Evolutionary conservation across 1,284 basidiomycete genomes (phyloP).

Genomic region (Heterobasidion annosum): DNA sequence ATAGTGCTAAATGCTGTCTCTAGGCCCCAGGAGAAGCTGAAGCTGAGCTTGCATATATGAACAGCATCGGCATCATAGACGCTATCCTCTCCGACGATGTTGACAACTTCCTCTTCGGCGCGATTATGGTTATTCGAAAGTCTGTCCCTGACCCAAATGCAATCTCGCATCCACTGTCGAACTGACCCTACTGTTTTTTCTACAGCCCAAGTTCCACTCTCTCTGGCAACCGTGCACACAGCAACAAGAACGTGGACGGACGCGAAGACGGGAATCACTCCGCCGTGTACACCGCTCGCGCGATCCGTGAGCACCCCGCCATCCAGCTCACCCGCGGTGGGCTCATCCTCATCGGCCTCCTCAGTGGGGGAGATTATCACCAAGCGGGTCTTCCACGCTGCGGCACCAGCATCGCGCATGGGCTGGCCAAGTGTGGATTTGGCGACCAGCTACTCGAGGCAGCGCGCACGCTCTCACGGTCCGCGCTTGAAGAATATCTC

Average conservation of each 20-base stretch:
- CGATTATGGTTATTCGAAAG: constrained; percentile 74
- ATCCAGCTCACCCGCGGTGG: constrained; percentile 64
- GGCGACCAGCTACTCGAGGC: constrained; percentile 60
- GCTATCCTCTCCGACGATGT: constrained; percentile 91
- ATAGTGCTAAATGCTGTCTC: too few relatives aligned
- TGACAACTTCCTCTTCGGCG: constrained; percentile 89
- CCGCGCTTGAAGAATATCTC: constrained; percentile 46
- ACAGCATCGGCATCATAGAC: constrained; percentile 76
- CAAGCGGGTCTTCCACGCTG: constrained; percentile 57
- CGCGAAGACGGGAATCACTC: constrained; percentile 71
- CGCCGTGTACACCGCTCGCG: constrained; percentile 49
- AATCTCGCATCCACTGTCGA: constrained; percentile 9
- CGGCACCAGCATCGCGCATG: constrained; percentile 54
- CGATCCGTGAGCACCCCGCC: constrained; percentile 42
- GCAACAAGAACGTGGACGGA: constrained; percentile 52
- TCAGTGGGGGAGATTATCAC: constrained; percentile 89
- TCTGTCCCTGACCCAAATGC: constrained; percentile 21
- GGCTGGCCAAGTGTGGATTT: constrained; percentile 64
- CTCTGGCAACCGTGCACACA: constrained; percentile 56
- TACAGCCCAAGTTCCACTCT: constrained; percentile 65
- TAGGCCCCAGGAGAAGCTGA: constrained; percentile 94
- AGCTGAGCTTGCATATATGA: constrained; percentile 88
- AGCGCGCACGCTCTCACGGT: constrained; percentile 38
- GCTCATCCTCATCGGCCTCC: constrained; percentile 78
- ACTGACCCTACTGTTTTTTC: background rate